Conservation (phyloP, 768 basidiomycete genomes). For the Termitomyces sp. region DNA sequence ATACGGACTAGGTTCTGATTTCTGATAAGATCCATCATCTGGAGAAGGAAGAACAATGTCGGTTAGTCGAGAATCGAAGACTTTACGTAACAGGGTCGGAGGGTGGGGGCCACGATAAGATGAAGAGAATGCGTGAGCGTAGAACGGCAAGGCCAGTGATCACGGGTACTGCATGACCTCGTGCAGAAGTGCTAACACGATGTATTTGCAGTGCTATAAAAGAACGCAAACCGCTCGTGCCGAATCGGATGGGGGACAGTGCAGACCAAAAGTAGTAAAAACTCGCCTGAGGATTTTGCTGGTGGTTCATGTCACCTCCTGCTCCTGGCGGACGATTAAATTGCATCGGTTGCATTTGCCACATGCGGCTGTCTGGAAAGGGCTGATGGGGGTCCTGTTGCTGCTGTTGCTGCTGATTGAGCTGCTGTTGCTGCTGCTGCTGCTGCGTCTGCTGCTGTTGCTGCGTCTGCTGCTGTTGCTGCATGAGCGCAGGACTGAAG, state of each 20-base stretch:
- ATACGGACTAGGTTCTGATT: conserved; percentile 34
- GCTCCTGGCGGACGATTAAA: conserved; percentile 39
- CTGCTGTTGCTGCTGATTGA: conserved; percentile 28
- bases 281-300: conserved; percentile 44
- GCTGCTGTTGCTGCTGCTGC: conserved; percentile 29
- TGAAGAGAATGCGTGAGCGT: conserved; percentile 5
- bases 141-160: conserved; percentile 7
- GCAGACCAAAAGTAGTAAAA: conserved; percentile 1
- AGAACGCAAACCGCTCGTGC: conserved; percentile 7
- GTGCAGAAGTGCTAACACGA: conserved; percentile 7
- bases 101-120: conserved; percentile 16
- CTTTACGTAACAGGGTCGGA: conserved; percentile 18
- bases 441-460: conserved; percentile 35
- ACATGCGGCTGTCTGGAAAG: conserved; percentile 50
- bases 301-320: conserved; percentile 32
- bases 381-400: conserved; percentile 32
- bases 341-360: conserved; percentile 49
- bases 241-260: conserved; percentile 6
- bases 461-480: conserved; percentile 40
- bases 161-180: conserved; percentile 8
- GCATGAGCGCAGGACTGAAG: conserved; percentile 39
- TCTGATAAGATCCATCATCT: conserved; percentile 43
- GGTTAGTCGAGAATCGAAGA: conserved; percentile 13
- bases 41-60: conserved; percentile 17
- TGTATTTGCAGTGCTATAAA: conserved; percentile 6